Evolutionary conservation across 371 early-diverging fungal species (phyloP).

Genomic region (Apophysomyces elegans): DNA sequence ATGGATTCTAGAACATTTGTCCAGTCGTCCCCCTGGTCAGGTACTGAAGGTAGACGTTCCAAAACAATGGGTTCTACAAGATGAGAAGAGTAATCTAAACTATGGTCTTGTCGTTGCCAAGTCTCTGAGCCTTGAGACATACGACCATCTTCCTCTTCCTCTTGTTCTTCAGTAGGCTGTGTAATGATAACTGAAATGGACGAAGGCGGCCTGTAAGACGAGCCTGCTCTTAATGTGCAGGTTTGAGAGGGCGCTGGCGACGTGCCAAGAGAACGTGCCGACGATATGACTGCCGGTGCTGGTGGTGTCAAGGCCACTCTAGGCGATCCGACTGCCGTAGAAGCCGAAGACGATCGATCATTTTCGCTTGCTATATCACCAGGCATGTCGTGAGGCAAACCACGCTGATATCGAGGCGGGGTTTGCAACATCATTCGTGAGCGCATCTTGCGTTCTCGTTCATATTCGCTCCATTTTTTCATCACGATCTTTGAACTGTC

Average conservation of each 20-base stretch:
- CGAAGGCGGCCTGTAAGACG: background rate
- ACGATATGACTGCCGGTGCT: background rate
- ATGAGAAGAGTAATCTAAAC: background rate
- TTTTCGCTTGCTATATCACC: background rate
- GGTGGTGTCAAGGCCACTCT: background rate
- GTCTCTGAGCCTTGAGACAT: background rate
- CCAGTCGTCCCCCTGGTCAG: background rate
- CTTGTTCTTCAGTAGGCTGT: background rate
- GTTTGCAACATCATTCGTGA: background rate
- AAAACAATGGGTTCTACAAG: background rate
- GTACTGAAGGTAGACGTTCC: background rate
- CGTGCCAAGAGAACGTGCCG: background rate
- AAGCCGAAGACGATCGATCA: background rate
- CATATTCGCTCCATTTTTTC: conserved; percentile 74
- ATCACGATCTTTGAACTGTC: conserved; percentile 64
- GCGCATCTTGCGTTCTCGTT: conserved; percentile 54
- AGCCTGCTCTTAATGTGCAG: background rate
- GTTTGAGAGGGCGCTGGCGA: background rate
- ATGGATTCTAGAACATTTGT: conserved; percentile 6
- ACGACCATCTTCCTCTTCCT: background rate
- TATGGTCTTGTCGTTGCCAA: background rate
- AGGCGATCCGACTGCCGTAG: background rate
- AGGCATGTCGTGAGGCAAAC: background rate
- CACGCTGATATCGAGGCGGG: background rate
- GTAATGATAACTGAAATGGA: background rate